Evolutionary conservation across 108 stramenopile genomes (phyloP).

Genomic region (Conticribra weissflogii): DNA sequence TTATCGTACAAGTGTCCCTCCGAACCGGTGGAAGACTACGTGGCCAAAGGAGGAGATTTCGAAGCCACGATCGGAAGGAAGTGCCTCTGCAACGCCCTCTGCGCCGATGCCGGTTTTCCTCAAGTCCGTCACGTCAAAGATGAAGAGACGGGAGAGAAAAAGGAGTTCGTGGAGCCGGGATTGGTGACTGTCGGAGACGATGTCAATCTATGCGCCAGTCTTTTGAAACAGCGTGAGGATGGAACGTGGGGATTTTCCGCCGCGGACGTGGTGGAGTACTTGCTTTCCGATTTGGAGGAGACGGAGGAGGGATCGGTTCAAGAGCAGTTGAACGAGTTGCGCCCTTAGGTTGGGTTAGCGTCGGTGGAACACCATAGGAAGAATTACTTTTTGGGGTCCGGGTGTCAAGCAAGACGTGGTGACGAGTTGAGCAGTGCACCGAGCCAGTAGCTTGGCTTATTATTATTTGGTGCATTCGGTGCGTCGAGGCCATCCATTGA

Average conservation of each 20-base stretch:
- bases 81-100: constrained; percentile 64
- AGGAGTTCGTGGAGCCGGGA: constrained; percentile 20
- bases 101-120: constrained; percentile 54
- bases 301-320: not conserved
- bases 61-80: constrained; percentile 50
- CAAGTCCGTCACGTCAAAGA: constrained; percentile 34
- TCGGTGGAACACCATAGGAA: not conserved
- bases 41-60: constrained; percentile 47
- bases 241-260: constrained; percentile 46
- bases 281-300: constrained; percentile 37
- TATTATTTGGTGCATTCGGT: too few relatives aligned
- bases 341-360: not conserved
- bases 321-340: not conserved
- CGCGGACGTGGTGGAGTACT: constrained; percentile 48
- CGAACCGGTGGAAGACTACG: constrained; percentile 46
- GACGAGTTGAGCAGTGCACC: too few relatives aligned
- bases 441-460: too few relatives aligned
- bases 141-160: constrained; percentile 10
- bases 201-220: constrained; percentile 36
- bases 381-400: too few relatives aligned
- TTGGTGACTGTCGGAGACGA: constrained; percentile 57
- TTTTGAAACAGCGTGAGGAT: constrained; percentile 44
- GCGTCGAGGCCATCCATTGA: too few relatives aligned
- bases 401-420: too few relatives aligned
- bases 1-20: constrained; percentile 51